Base-by-base conservation (phyloP, 345 rosid genomes). In the Eucalyptus coolabah region DNA sequence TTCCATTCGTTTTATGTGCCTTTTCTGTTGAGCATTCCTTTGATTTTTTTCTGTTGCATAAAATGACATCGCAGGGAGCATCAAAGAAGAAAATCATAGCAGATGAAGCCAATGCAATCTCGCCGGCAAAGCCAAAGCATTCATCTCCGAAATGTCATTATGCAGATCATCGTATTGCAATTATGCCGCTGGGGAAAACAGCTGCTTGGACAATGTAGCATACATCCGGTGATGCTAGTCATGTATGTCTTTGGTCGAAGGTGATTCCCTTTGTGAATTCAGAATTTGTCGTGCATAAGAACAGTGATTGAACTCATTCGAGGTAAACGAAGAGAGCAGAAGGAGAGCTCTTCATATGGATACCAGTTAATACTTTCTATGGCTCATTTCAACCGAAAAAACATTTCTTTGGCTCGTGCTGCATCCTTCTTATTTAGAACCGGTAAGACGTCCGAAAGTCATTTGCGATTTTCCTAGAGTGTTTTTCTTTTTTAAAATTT, bases 11-110 rank as follows among this genome's bases (percentile, higher is more conserved):
- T 72, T 72, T 37, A 18, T 34, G 82, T 37, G 26, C 82, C 23
- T 34, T 37, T 23, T 34, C 82, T 34, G 82, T 8, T 17, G 81
- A 34, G 42, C 81, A 69, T 72, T 72, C 42, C 23, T 32, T 32
- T 60, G 34, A 24, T 37, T 50, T 50, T 14, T 28, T 86, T 17
- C 9, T 8, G 12, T 53, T 50, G 51, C 49, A n/a, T 89, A 54
- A 88, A 90, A 63, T 17, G 54, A 90, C 56, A 89, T 88, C 90
- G 93, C 95, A 97, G 99, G 96, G 96, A 81, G 97, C 97, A 32
- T 90, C 97, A 6, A 96, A 96, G 89, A 98, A 98, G 99, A 96
- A 96, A 93, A 94, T 9, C 21, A 88, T 95, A 56, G 96, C 98
- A 67, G 98, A 96, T 91, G 99, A 98, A 92, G 98, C 97, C 30